Evolutionary conservation across 176 grass and related monocot species (phyloP).

Genomic region (Cocos nucifera): DNA sequence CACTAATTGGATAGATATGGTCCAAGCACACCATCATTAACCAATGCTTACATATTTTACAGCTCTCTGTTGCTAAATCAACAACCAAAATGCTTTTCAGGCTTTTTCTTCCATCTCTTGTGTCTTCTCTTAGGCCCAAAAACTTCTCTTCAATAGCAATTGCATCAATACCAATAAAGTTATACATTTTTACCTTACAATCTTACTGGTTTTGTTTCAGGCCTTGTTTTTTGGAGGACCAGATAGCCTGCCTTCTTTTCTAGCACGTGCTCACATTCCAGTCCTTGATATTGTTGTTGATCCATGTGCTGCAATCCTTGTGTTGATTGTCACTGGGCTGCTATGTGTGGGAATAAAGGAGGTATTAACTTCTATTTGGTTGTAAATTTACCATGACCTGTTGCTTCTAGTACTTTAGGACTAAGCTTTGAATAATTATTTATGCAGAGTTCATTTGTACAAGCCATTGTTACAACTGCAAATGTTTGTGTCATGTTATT

Average conservation of each 20-base stretch:
- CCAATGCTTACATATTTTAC: too few relatives aligned
- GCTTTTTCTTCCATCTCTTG: too few relatives aligned
- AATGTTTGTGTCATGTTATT: constrained; percentile 96
- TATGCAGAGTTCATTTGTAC: constrained; percentile 78
- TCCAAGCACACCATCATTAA: too few relatives aligned
- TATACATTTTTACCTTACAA: constrained; percentile 4
- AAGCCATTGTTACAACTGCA: constrained; percentile 57
- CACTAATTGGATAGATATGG: too few relatives aligned
- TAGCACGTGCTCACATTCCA: constrained; percentile 74
- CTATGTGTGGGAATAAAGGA: constrained; percentile 89
- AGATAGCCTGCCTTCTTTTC: constrained; percentile 71
- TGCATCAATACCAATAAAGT: too few relatives aligned
- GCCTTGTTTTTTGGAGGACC: constrained; percentile 88
- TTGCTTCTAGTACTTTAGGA: too few relatives aligned
- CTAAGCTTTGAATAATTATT: background rate
- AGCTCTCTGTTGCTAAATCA: too few relatives aligned
- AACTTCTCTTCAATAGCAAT: too few relatives aligned
- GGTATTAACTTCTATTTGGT: constrained; percentile 25
- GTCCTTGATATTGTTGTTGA: constrained; percentile 71
- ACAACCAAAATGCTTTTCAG: too few relatives aligned
- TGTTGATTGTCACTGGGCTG: constrained; percentile 50
- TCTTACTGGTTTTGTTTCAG: constrained; percentile 32
- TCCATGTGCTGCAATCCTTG: constrained; percentile 73
- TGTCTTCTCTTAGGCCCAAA: too few relatives aligned
- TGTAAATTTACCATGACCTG: too few relatives aligned